A percentile compares a stretch with the other conserved stretches of the same genome.
These are phyloP conservation scores for Bacidia rubella DNA, from an alignment of 495 filamentous ascomycete genomes.

Conservation along the genomic window DNA sequence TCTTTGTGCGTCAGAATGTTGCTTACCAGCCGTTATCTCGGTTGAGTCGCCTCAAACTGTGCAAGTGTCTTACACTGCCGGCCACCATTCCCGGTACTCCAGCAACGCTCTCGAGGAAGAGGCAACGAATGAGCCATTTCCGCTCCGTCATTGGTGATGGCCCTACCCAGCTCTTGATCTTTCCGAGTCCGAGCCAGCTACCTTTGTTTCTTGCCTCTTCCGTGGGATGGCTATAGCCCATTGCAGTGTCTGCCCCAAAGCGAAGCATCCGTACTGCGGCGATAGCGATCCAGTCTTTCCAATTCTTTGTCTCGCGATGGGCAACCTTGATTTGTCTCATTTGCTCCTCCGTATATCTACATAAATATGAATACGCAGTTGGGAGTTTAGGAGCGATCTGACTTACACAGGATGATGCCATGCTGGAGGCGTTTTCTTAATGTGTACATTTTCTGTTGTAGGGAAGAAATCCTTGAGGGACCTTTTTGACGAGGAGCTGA, in stretches of 20 bases:
- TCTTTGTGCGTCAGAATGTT: background rate
- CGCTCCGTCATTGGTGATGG: slow-evolving; percentile 47
- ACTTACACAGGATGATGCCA: slow-evolving; percentile 22
- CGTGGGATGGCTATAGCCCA: slow-evolving; percentile 57
- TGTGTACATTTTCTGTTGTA: slow-evolving; percentile 13
- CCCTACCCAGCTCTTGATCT: slow-evolving; percentile 32
- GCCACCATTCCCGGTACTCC: slow-evolving; percentile 96
- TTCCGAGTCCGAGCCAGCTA: slow-evolving; percentile 26
- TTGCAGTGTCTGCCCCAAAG: slow-evolving; percentile 52
- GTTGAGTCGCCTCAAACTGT: slow-evolving; percentile 69
- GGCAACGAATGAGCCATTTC: slow-evolving; percentile 70
- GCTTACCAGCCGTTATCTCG: slow-evolving; percentile 82
- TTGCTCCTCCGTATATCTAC: slow-evolving; percentile 46
- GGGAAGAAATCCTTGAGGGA: slow-evolving; percentile 17
- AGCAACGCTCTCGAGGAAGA: slow-evolving; percentile 91
- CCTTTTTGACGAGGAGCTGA: slow-evolving; percentile 12
- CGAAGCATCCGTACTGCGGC: slow-evolving; percentile 47
- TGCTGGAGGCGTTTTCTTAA: slow-evolving; percentile 20
- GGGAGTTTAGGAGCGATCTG: background rate
- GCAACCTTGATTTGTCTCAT: slow-evolving; percentile 50
- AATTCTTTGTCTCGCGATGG: slow-evolving; percentile 52
- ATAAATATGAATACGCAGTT: background rate
- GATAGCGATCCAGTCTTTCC: slow-evolving; percentile 56
- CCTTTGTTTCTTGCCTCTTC: slow-evolving; percentile 25
- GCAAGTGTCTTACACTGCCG: slow-evolving; percentile 81